Conservation (phyloP, 148 eudicot genomes). For the Rhododendron ferrugineum region DNA sequence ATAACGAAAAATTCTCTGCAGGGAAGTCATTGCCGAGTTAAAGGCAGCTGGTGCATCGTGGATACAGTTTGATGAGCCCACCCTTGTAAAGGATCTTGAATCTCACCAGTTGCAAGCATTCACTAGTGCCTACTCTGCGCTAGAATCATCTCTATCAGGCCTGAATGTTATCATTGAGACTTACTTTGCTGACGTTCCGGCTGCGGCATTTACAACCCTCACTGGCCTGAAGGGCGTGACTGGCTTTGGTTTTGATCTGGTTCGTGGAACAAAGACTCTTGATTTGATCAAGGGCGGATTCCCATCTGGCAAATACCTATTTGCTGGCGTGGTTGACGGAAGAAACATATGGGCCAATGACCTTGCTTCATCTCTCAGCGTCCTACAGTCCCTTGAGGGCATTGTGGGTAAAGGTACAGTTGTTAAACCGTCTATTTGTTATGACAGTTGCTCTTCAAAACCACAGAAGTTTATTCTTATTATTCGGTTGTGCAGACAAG, state of each 20-base stretch:
- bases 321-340: constrained; percentile 96
- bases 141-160: constrained; percentile 72
- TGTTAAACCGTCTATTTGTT: background rate
- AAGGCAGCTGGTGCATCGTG: constrained; percentile 93
- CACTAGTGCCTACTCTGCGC: constrained; percentile 64
- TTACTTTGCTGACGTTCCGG: constrained; percentile 80
- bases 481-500: constrained; percentile 47
- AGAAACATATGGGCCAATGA: constrained; percentile 98
- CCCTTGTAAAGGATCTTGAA: constrained; percentile 79
- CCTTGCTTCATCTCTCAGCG: constrained; percentile 57
- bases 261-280: constrained; percentile 77
- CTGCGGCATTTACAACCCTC: constrained; percentile 78
- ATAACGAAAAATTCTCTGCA: constrained; percentile 20
- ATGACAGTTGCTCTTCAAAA: background rate
- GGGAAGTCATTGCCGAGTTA: constrained; percentile 84
- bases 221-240: constrained; percentile 61
- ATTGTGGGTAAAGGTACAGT: constrained; percentile 68
- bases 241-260: constrained; percentile 80
- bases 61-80: constrained; percentile 93
- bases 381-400: constrained; percentile 60
- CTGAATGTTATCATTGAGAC: constrained; percentile 68
- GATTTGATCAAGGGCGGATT: constrained; percentile 70
- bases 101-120: constrained; percentile 76
- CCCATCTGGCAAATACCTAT: constrained; percentile 84
- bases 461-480: background rate